A percentile compares a stretch with the other conserved stretches of the same genome.
Conservation (phyloP, 2,329 filamentous ascomycete genomes). For the Microsporum ferrugineum region DNA sequence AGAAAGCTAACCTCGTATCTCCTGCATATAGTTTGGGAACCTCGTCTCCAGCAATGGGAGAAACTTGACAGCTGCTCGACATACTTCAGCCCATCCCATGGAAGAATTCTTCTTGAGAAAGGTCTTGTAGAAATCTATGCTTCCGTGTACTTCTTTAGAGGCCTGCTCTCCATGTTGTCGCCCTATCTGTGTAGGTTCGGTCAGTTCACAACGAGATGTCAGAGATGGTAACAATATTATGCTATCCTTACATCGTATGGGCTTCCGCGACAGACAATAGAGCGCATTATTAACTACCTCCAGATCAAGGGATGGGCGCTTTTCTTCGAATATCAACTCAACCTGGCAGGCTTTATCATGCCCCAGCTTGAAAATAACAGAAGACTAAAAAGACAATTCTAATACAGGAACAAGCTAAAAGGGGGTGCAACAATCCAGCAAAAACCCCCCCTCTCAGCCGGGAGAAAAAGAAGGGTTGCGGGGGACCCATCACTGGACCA, state of each 20-base stretch:
- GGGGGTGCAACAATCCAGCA: too few species aligned
- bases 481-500: too few species aligned
- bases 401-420: too few species aligned
- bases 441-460: too few species aligned
- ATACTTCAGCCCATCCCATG: slow-evolving; percentile 40
- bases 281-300: slow-evolving; percentile 15
- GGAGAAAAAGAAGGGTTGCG: too few species aligned
- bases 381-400: too few species aligned
- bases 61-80: slow-evolving; percentile 35
- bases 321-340: neutral
- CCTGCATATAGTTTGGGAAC: slow-evolving; percentile 23
- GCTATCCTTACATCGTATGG: slow-evolving; percentile 19
- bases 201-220: too few species aligned
- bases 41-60: slow-evolving; percentile 28
- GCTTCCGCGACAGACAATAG: slow-evolving; percentile 18
- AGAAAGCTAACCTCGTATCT: slow-evolving; percentile 21
- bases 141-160: slow-evolving; percentile 19
- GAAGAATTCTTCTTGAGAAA: slow-evolving; percentile 22
- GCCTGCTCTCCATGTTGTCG: slow-evolving; percentile 21
- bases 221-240: neutral
- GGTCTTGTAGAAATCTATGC: slow-evolving; percentile 20
- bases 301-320: neutral
- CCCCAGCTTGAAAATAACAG: too few species aligned
- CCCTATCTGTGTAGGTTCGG: slow-evolving; percentile 17
- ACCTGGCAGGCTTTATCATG: too few species aligned